phyloP scores from a whole-genome alignment of 108 stramenopile genomes.

The Phaeodactylum tricornutum region DNA sequence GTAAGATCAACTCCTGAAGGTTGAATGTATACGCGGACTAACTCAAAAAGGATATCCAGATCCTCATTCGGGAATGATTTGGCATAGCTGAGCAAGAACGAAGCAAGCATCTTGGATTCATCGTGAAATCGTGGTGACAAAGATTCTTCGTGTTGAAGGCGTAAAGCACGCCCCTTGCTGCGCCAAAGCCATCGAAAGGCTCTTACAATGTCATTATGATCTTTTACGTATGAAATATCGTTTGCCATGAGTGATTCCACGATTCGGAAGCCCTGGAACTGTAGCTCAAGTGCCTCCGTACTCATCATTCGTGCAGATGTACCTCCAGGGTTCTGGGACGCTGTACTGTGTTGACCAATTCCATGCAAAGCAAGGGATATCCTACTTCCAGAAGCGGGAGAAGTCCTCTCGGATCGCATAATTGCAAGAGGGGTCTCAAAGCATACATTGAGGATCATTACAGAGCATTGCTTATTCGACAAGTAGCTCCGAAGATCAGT shows the following conservation, averaged over 20 bases:
- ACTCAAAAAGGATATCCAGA: slow-evolving; percentile 78
- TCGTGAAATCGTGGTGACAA: slow-evolving; percentile 59
- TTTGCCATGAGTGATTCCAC: slow-evolving; percentile 41
- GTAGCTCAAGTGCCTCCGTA: slow-evolving; percentile 53
- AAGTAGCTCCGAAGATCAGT: slow-evolving; percentile 44
- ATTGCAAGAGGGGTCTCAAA: slow-evolving; percentile 80
- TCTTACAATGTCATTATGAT: slow-evolving; percentile 67
- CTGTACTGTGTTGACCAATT: slow-evolving; percentile 5
- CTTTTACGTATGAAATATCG: slow-evolving; percentile 39
- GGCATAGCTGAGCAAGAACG: slow-evolving; percentile 65
- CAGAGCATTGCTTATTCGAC: slow-evolving; percentile 44
- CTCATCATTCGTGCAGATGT: slow-evolving; percentile 9
- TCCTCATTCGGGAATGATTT: slow-evolving; percentile 37
- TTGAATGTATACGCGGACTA: slow-evolving; percentile 68
- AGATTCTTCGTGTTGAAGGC: slow-evolving; percentile 69
- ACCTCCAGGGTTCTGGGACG: slow-evolving; percentile 9
- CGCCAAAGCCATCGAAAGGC: slow-evolving; percentile 83
- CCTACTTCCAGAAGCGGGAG: slow-evolving; percentile 7
- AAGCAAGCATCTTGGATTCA: slow-evolving; percentile 59
- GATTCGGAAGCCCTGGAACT: slow-evolving; percentile 62
- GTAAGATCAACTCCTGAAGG: slow-evolving; percentile 56
- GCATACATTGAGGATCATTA: slow-evolving; percentile 61
- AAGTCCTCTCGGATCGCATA: slow-evolving; percentile 68
- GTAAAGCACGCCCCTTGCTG: slow-evolving; percentile 69
- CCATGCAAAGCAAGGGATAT: slow-evolving; percentile 18